Evolutionary conservation across 73 alveolate species (phyloP).

Genomic region (Uronychia setigera): DNA sequence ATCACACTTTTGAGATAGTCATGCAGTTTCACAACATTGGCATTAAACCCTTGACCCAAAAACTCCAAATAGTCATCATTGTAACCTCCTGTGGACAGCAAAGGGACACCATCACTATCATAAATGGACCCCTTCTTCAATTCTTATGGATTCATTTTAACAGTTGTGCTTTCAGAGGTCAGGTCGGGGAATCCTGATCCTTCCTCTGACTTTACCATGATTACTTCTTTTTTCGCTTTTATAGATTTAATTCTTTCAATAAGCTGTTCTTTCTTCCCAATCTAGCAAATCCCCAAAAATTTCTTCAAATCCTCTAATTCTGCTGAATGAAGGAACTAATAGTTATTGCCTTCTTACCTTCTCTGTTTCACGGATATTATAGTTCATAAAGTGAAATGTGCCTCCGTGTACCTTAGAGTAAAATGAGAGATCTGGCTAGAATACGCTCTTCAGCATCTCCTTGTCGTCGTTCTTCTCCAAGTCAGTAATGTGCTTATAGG

Average conservation of each 20-base stretch:
- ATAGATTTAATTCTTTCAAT: too few species aligned
- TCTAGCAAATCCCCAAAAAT: background rate
- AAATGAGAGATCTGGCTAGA: constrained; percentile 45
- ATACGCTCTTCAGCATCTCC: constrained; percentile 4
- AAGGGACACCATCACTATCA: constrained; percentile 35
- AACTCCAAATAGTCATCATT: constrained; percentile 50
- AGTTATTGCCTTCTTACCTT: constrained; percentile 21
- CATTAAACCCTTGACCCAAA: constrained; percentile 28
- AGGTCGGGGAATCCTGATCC: background rate
- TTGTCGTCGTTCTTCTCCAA: constrained; percentile 9
- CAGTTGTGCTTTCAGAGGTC: background rate
- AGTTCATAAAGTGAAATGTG: constrained; percentile 61
- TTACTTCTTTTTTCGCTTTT: too few species aligned
- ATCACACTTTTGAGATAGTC: constrained; percentile 33
- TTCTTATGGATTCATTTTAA: background rate
- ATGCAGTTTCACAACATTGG: constrained; percentile 36
- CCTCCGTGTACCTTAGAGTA: constrained; percentile 70
- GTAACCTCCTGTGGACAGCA: constrained; percentile 69
- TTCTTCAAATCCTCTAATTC: constrained; percentile 8
- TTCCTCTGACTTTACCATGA: background rate
- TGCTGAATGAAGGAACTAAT: background rate
- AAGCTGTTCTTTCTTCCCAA: background rate
- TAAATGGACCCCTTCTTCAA: constrained; percentile 1
- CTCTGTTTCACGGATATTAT: constrained; percentile 32
- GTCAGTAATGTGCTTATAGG: constrained; percentile 15